Conservation (phyloP, 1,284 basidiomycete genomes). For the Ganoderma lingzhi region DNA sequence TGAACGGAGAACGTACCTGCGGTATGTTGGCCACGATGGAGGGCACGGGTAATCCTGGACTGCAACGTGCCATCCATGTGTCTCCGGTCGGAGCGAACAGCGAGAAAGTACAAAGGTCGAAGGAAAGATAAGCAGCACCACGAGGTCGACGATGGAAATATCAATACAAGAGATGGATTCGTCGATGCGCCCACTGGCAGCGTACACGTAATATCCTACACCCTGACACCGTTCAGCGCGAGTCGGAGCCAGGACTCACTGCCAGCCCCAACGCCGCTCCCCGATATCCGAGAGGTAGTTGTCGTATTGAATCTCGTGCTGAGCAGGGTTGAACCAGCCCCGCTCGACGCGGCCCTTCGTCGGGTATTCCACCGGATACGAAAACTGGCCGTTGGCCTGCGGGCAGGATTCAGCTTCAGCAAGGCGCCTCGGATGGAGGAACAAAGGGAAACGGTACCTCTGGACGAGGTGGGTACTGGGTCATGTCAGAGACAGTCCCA, state of each 20-base stretch:
- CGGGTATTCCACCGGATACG: constrained; percentile 5
- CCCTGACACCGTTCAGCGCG: background rate
- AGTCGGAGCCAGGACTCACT: background rate
- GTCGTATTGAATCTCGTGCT: background rate
- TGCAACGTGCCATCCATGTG: background rate
- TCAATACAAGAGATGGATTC: constrained; percentile 5
- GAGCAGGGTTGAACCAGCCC: constrained; percentile 1
- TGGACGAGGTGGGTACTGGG: background rate
- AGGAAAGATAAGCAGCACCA: background rate
- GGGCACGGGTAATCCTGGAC: background rate
- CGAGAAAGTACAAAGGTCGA: background rate
- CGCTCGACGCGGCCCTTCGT: background rate
- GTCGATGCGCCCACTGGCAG: background rate
- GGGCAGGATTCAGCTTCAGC: background rate
- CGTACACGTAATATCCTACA: constrained; percentile 6
- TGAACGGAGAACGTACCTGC: background rate
- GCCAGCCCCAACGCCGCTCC: background rate
- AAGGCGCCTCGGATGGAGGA: background rate
- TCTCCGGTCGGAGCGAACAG: background rate
- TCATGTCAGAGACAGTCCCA: constrained; percentile 13
- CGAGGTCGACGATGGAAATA: background rate
- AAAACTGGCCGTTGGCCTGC: background rate
- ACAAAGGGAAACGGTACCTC: constrained; percentile 8
- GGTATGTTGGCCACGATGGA: background rate
- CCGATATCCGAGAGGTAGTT: background rate